Percentiles rank a stretch among this genome's conserved stretches.
These are phyloP conservation scores for Pilobolus umbonatus DNA, from an alignment of 192 early-diverging fungal genomes.

Conservation along the genomic window DNA sequence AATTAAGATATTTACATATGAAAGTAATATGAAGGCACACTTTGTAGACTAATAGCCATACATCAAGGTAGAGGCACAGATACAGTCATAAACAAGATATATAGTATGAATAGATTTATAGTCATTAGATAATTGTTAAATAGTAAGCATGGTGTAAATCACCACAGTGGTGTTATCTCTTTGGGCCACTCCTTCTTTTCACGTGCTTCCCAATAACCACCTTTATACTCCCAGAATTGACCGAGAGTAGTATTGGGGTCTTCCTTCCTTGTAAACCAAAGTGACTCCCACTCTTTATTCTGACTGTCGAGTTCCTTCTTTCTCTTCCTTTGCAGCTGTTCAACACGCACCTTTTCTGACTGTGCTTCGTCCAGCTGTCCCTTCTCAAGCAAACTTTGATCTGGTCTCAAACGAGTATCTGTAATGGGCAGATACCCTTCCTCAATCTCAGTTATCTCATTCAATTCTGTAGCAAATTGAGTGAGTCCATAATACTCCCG, in stretches of 20 bases:
- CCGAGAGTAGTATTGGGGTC: constrained; percentile 29
- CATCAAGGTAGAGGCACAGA: too few species aligned
- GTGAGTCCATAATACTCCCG: constrained; percentile 85
- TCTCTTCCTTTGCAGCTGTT: constrained; percentile 70
- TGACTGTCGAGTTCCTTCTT: constrained; percentile 38
- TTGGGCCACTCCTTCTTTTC: constrained; percentile 32
- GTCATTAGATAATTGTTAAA: too few species aligned
- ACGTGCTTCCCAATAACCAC: constrained; percentile 78
- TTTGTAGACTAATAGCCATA: too few species aligned
- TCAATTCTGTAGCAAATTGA: constrained; percentile 80
- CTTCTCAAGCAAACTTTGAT: constrained; percentile 85
- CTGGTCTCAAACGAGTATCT: constrained; percentile 89
- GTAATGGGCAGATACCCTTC: constrained; percentile 67
- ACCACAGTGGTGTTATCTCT: constrained; percentile 24
- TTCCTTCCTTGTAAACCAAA: constrained; percentile 40
- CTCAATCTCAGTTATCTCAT: constrained; percentile 76
- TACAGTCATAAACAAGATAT: too few species aligned
- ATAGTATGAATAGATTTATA: too few species aligned
- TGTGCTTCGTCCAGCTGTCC: constrained; percentile 72
- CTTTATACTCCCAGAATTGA: constrained; percentile 72
- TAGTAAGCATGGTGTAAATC: neutral
- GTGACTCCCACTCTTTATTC: constrained; percentile 58
- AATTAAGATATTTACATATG: too few species aligned
- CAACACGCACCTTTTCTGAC: constrained; percentile 71
- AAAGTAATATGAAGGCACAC: too few species aligned